phyloP scores from a whole-genome alignment of 2,329 filamentous ascomycete species.

The Cladosporium sp. region DNA sequence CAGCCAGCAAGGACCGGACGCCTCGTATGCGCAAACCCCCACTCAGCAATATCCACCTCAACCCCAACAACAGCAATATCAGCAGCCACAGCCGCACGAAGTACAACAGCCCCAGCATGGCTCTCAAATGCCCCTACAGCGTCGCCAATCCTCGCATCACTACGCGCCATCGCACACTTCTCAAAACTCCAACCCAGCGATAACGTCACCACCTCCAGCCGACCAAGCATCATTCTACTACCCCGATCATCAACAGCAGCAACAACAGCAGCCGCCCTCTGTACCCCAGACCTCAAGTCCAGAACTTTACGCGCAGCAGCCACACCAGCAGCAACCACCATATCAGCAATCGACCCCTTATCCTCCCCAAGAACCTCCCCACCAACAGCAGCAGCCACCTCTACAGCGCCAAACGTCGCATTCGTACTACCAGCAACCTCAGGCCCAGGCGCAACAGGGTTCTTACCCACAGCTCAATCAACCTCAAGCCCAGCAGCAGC shows the following conservation, averaged over 20 bases:
- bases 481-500: conserved; percentile 18
- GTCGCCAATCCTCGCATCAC: conserved; percentile 34
- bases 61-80: conserved; percentile 34
- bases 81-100: conserved; percentile 24
- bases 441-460: conserved; percentile 17
- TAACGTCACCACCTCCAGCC: conserved; percentile 34
- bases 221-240: conserved; percentile 62
- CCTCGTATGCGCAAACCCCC: conserved; percentile 33
- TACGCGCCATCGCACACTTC: conserved; percentile 36
- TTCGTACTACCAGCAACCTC: conserved; percentile 25
- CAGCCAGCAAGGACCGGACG: conserved; percentile 29
- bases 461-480: conserved; percentile 3
- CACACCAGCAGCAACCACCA: conserved; percentile 32
- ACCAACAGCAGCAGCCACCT: conserved; percentile 24
- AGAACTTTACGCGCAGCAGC: conserved; percentile 38
- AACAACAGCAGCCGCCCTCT: conserved; percentile 22
- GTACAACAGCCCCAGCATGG: conserved; percentile 21
- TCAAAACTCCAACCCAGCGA: conserved; percentile 30
- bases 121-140: conserved; percentile 28
- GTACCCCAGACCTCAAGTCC: conserved; percentile 33
- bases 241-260: conserved; percentile 45
- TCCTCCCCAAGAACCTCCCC: conserved; percentile 27
- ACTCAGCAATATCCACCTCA: conserved; percentile 39
- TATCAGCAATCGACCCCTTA: conserved; percentile 23
- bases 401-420: conserved; percentile 26